Percentiles rank a stretch among this genome's conserved stretches.
Conservation (phyloP, 73 alveolate genomes). For the Effrenium voratum region DNA sequence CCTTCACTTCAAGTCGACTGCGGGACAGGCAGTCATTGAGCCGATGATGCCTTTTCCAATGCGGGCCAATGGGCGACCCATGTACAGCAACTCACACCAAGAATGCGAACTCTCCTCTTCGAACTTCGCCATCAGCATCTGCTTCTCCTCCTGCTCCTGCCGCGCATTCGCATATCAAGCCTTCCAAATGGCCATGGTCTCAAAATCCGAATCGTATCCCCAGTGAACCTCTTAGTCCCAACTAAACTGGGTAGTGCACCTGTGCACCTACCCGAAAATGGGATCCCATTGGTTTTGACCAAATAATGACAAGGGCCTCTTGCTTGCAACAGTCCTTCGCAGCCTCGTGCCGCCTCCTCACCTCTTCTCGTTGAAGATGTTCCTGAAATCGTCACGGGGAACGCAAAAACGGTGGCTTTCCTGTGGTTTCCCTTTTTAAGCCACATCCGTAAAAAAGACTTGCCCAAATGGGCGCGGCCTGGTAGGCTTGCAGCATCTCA, state of each 20-base stretch:
- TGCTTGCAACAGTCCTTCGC: not conserved
- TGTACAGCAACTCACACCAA: not conserved
- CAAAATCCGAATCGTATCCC: not conserved
- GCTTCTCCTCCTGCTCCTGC: constrained; percentile 83
- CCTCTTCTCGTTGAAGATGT: constrained; percentile 15
- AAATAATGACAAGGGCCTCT: not conserved
- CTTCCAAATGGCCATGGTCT: too few species aligned
- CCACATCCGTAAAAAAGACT: not conserved
- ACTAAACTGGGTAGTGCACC: too few species aligned
- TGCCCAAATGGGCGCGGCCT: not conserved
- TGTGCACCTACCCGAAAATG: too few species aligned
- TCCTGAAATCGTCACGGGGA: too few species aligned
- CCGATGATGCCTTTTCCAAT: not conserved
- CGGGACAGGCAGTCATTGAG: not conserved
- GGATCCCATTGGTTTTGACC: too few species aligned
- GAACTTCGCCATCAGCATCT: constrained; percentile 47
- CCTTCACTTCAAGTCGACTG: not conserved
- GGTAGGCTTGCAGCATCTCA: constrained; percentile 77
- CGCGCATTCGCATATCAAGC: too few species aligned
- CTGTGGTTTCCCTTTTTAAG: not conserved
- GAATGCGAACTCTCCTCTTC: constrained; percentile 18
- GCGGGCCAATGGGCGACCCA: not conserved
- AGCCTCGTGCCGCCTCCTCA: not conserved
- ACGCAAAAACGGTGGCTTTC: not conserved
- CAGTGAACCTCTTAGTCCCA: not conserved